Evolutionary conservation across 2,329 filamentous ascomycete genomes (phyloP), one percentile per base, ranked within the genome.

Genomic region (Fusarium sp.): DNA sequence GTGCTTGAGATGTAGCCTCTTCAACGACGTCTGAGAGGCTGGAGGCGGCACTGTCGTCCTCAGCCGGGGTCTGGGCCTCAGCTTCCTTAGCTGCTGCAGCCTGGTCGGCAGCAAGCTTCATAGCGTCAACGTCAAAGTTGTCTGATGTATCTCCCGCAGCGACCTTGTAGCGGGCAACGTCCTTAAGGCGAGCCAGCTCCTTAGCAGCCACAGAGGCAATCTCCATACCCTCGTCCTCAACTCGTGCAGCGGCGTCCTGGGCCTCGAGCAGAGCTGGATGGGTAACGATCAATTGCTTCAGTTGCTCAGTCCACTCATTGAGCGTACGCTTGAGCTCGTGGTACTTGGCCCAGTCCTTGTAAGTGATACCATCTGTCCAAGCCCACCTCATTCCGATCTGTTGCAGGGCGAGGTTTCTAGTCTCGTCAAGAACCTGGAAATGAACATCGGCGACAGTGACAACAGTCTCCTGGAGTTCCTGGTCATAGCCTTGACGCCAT

Each of bases 261-360:
- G 94, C 93, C 60, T 89, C 84, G 25, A 87, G 84, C 18, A 98
- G 86, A 31, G 89, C 90, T 14, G 92, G 89, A 79, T 98, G 93
- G 7, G 90, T 87, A 66, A 92, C 88, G 42, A 94, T 93, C 59
- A 95, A 88, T 65, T 90, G 86, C 79, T 94, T 91, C 52, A 99
- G 90, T 74, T 97, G 93, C 39, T 89, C 86, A 61, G 93, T 92
- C 94, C 95, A 98, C 77, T 94, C 90, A 52, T 92, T 91, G 58
- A 98, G 93, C 18, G 93, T 92, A 60, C 88, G 89, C 84, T 93
- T 97, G 64, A 99, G 86, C 66, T 93, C 90, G 80, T 98, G 94
- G 79, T 97, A 99, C 80, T 95, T 96, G 66, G 92, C 90, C 96
- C 96, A 99, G 80, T 99, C 94, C 81, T 97, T 95, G 86, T 99